Conservation (phyloP, 495 filamentous ascomycete genomes). For the Tuber aestivum region DNA sequence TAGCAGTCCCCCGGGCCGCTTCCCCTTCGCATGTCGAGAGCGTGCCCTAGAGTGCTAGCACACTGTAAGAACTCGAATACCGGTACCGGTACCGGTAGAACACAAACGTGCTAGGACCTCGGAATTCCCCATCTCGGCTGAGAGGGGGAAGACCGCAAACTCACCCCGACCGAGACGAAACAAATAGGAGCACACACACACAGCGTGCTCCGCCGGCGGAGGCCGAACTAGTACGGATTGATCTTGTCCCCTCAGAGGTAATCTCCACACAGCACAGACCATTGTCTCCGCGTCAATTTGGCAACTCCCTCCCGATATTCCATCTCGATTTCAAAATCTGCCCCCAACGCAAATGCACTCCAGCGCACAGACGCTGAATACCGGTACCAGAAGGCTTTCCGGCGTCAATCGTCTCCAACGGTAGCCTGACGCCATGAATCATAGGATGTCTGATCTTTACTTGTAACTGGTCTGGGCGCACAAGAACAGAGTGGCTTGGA, state of each 20-base stretch:
- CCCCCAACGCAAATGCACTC: neutral
- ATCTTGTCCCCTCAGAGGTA: neutral
- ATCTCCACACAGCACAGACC: neutral
- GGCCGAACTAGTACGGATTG: neutral
- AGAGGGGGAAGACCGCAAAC: neutral
- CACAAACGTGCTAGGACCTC: neutral
- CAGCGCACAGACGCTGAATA: neutral
- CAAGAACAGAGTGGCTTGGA: neutral
- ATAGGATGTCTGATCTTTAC: neutral
- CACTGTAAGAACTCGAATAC: neutral
- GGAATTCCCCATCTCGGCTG: neutral
- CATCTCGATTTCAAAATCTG: neutral
- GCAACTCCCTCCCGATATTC: neutral
- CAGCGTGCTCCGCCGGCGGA: neutral
- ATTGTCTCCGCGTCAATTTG: neutral
- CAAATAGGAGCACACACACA: neutral
- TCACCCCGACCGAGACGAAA: neutral
- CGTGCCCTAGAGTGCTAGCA: neutral
- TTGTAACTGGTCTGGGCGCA: neutral
- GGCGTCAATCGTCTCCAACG: neutral
- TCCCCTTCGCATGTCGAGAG: neutral
- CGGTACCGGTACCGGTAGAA: neutral
- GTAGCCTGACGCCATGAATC: neutral
- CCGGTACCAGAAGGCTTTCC: neutral
- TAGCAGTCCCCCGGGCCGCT: neutral